A percentile compares a stretch with the other conserved stretches of the same genome.
Conservation (phyloP, 1,284 basidiomycete species). For the Rhodotorula sp. region DNA sequence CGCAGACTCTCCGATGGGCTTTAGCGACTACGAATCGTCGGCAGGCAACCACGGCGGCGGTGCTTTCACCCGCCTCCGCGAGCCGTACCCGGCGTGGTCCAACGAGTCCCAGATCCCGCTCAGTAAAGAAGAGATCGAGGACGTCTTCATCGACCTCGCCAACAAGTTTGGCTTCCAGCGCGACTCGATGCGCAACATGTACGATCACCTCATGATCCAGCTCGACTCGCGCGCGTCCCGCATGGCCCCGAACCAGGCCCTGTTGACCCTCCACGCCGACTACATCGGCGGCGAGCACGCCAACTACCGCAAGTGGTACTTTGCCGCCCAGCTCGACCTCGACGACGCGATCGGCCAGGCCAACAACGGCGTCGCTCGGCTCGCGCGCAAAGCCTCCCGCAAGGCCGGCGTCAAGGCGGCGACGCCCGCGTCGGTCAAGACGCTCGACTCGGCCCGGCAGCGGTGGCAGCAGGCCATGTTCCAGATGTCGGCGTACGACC, state of each 20-base stretch:
- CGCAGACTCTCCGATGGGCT: constrained; percentile 35
- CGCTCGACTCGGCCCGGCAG: constrained; percentile 79
- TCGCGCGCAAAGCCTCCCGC: constrained; percentile 57
- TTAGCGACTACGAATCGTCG: constrained; percentile 38
- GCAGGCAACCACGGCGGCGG: constrained; percentile 19
- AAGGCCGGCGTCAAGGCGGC: constrained; percentile 56
- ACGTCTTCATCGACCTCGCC: constrained; percentile 94
- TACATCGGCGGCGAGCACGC: constrained; percentile 96
- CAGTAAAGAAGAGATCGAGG: constrained; percentile 98
- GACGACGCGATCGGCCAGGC: constrained; percentile 94
- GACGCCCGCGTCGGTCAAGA: constrained; percentile 70
- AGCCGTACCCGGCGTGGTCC: constrained; percentile 91
- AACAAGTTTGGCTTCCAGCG: constrained; percentile 99
- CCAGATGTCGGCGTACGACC: constrained; percentile 97
- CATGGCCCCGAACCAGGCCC: constrained; percentile 94
- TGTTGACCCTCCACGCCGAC: constrained; percentile 93
- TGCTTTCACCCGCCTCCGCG: constrained; percentile 52
- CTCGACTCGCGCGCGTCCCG: constrained; percentile 95
- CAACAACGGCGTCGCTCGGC: constrained; percentile 76
- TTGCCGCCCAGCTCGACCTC: constrained; percentile 96
- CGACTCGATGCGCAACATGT: constrained; percentile 68
- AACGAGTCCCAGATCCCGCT: constrained; percentile 88
- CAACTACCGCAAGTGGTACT: constrained; percentile 99
- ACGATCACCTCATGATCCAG: constrained; percentile 98
- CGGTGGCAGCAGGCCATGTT: constrained; percentile 98